These are phyloP conservation scores for Glycine latifolia DNA, from an alignment of 306 rosid species.

Conservation along the genomic window DNA sequence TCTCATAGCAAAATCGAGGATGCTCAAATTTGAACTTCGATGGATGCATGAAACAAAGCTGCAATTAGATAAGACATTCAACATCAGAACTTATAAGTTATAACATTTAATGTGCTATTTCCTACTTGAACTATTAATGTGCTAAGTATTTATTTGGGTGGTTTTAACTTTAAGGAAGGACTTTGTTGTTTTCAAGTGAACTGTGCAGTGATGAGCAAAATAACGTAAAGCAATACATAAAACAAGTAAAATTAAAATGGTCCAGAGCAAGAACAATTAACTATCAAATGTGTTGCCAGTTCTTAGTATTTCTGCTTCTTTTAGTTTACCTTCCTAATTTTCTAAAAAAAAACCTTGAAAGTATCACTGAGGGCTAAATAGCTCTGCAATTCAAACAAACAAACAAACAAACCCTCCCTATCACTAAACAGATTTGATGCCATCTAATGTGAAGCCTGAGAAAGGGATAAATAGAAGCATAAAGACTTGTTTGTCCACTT, in stretches of 20 bases:
- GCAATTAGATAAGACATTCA: conserved; percentile 45
- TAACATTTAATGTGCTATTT: not conserved
- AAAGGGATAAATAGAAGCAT: conserved; percentile 21
- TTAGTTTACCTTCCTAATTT: conserved; percentile 14
- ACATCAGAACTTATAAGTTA: conserved; percentile 33
- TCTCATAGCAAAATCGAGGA: conserved; percentile 93
- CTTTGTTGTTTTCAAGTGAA: conserved; percentile 17
- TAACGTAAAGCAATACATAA: conserved; percentile 23
- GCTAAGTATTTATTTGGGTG: conserved; percentile 32
- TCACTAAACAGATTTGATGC: conserved; percentile 17
- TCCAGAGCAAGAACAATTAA: conserved; percentile 10
- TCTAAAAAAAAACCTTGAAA: conserved; percentile 5
- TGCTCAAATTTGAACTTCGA: conserved; percentile 94
- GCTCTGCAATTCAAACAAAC: conserved; percentile 25
- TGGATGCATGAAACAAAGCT: conserved; percentile 94
- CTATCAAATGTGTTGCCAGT: conserved; percentile 6
- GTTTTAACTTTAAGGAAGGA: not conserved
- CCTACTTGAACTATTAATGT: conserved; percentile 15
- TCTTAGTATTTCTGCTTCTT: conserved; percentile 7
- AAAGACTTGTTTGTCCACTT: conserved; percentile 12
- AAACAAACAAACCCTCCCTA: conserved; percentile 9
- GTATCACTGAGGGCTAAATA: not conserved
- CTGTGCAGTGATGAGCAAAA: not conserved
- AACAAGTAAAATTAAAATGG: conserved; percentile 27
- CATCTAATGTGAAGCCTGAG: conserved; percentile 17